phyloP scores from a whole-genome alignment of 176 grass and related monocot species.

The maize (Zea mays) region DNA sequence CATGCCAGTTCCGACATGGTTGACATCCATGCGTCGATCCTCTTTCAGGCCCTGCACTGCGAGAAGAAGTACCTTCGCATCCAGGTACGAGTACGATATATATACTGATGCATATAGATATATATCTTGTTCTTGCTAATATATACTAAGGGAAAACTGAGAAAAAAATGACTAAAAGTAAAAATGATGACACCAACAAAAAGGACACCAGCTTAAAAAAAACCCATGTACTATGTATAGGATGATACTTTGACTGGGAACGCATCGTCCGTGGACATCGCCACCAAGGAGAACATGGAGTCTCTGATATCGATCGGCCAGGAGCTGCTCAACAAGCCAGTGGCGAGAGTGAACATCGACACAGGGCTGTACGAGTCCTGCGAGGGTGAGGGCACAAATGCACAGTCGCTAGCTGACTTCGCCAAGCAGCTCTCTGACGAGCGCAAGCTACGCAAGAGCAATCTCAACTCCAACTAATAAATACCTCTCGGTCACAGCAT shows the following conservation, averaged over 20 bases:
- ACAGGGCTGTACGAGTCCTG: conserved; percentile 28
- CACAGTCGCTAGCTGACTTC: conserved; percentile 38
- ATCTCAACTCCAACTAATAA: not conserved
- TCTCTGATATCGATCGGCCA: conserved; percentile 49
- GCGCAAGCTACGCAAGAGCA: conserved; percentile 34
- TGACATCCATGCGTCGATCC: conserved; percentile 50
- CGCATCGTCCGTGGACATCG: conserved; percentile 54
- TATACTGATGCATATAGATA: no score
- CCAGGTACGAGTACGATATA: conserved; percentile 42
- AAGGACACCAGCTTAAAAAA: no score
- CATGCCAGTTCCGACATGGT: conserved; percentile 76
- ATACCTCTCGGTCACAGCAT: no score
- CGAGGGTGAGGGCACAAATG: conserved; percentile 44
- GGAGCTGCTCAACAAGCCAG: conserved; percentile 40
- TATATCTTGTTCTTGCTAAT: no score
- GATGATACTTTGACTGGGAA: conserved; percentile 49
- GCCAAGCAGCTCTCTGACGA: conserved; percentile 58
- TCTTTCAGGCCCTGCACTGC: conserved; percentile 44
- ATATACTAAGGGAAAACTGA: no score
- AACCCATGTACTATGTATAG: conserved; percentile 27
- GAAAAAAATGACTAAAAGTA: no score
- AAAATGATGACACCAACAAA: no score
- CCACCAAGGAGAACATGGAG: conserved; percentile 67
- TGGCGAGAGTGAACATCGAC: conserved; percentile 66
- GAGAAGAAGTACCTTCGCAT: conserved; percentile 59